Base-by-base conservation (phyloP, 148 eudicot species). In the Selenicereus undatus region DNA sequence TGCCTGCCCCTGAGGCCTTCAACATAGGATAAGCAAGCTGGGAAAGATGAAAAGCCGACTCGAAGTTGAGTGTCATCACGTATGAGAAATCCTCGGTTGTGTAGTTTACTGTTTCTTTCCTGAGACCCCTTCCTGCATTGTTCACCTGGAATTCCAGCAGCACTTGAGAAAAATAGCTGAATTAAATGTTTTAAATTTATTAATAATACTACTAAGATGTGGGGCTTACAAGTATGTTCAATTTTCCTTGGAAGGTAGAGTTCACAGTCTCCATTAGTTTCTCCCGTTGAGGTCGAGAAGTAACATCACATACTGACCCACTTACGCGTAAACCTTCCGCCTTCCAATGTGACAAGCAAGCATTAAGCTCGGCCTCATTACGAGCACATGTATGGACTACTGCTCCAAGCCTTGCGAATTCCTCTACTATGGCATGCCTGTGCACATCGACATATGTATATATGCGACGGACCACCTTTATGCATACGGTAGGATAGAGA, bases 391-490 rank as follows among this genome's bases (percentile, higher is more conserved):
- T 78, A 50, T 78, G 81, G 21, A 78, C 54, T 26, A 43, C 42
- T 3, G 65, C 75, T 58, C 76, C 81, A 11, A 71, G 5, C 64
- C 48, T 51, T 2, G 76, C 81, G 2, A 79, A 76, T 71, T 79
- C 81, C 76, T 79, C 75, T 29, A 79, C 81, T 29, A 79, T 51
- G 27, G 81, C 81, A 69, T 45, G 56, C 42, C 81, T 79, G 64
- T 13, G 9, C 50, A 45, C 50, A 45, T 45, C 11, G 50, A 45
- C 50, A 45, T 45, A 4, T 6, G 3, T 45, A 45, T 6, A 45
- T 45, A 45, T 32, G 11, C 11, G 8, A 1, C 1, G 50, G 50
- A 45, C 50, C 11, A 3, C 0, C 2, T 54, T 14, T 14, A 54
- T 17, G 0, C 11, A 45, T 45, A 45, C 50, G 50, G 60, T 13